These are phyloP conservation scores for Helicocarpus griseus DNA, from an alignment of 2,329 filamentous ascomycete genomes.

Conservation along the genomic window DNA sequence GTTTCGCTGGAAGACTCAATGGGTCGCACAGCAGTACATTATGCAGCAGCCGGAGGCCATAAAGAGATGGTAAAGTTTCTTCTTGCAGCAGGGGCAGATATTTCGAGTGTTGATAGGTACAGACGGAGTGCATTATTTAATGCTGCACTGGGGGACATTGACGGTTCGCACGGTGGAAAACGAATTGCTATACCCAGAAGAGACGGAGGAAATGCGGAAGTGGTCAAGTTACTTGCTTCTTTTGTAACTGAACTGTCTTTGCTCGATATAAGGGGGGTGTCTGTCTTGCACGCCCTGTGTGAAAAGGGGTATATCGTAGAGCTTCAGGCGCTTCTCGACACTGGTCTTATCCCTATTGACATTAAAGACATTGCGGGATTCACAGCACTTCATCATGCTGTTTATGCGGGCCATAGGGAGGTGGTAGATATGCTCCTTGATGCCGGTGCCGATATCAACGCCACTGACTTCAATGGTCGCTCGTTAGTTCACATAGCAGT, in stretches of 20 bases:
- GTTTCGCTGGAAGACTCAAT: neutral
- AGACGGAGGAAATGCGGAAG: neutral
- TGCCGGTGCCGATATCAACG: neutral
- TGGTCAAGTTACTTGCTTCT: neutral
- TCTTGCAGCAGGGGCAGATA: neutral
- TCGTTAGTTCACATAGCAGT: neutral
- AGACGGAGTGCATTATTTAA: neutral
- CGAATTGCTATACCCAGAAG: neutral
- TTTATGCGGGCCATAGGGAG: neutral
- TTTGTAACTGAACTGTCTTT: neutral
- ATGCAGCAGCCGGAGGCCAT: neutral
- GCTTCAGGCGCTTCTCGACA: neutral
- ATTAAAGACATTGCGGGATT: neutral
- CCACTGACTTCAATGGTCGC: neutral
- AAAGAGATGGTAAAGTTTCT: constrained; percentile 3
- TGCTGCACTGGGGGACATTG: neutral
- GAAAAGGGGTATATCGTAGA: neutral
- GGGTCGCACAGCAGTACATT: neutral
- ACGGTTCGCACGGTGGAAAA: neutral
- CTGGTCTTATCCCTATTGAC: neutral
- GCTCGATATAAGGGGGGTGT: neutral
- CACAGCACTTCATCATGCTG: constrained; percentile 3
- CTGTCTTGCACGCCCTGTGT: neutral
- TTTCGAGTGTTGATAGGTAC: neutral
- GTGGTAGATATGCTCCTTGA: constrained; percentile 6